phyloP scores from a whole-genome alignment of 2,329 filamentous ascomycete species.

The Cladosporium austrohemisphaericum region DNA sequence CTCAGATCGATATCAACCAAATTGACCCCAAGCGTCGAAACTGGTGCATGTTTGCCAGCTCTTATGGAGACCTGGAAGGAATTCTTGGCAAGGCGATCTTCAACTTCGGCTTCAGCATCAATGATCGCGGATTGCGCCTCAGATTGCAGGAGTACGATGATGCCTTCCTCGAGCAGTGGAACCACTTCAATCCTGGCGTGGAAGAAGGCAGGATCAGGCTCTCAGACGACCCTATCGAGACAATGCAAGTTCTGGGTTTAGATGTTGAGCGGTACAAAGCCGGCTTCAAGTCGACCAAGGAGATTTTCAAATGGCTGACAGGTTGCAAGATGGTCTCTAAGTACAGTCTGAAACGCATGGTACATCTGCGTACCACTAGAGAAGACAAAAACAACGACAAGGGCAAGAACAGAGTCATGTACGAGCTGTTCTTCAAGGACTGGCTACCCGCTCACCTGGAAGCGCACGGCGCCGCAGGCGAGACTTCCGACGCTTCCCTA shows the following conservation, averaged over 20 bases:
- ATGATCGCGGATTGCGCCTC: conserved; percentile 60
- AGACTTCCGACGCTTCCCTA: neutral
- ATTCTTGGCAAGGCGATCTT: conserved; percentile 62
- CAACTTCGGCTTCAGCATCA: conserved; percentile 62
- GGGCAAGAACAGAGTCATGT: conserved; percentile 54
- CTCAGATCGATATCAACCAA: conserved; percentile 68
- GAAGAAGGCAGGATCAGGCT: conserved; percentile 56
- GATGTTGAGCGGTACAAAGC: conserved; percentile 47
- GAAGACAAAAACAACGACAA: conserved; percentile 51
- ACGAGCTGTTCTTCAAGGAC: conserved; percentile 58
- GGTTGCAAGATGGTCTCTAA: conserved; percentile 58
- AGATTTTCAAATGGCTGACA: conserved; percentile 61
- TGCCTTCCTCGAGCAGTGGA: conserved; percentile 44
- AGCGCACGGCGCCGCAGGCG: neutral
- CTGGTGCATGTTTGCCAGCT: conserved; percentile 66
- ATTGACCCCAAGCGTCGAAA: conserved; percentile 45
- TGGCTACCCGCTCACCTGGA: conserved; percentile 56
- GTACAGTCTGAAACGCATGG: conserved; percentile 28
- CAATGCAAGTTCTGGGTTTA: conserved; percentile 63
- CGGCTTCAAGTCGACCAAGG: conserved; percentile 53
- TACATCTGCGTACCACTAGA: conserved; percentile 8
- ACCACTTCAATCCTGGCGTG: conserved; percentile 17
- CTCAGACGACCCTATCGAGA: conserved; percentile 52
- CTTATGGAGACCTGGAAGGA: conserved; percentile 70
- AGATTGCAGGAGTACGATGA: conserved; percentile 66